phyloP scores from a whole-genome alignment of 129 eudicot species.

The Flaveria ramosissima region DNA sequence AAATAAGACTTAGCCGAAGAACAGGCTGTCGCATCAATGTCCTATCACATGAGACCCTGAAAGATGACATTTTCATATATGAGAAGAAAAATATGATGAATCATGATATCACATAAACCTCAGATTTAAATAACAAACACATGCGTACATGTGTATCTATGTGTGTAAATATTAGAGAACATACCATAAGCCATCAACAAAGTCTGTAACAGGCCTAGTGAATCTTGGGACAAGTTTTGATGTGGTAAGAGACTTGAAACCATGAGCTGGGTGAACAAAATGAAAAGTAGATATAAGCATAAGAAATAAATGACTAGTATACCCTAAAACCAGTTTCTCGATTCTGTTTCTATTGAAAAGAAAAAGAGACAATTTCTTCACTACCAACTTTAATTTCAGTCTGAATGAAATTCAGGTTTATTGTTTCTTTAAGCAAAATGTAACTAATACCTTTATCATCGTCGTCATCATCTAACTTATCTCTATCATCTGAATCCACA shows the following conservation, averaged over 20 bases:
- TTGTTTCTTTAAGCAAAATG: not conserved
- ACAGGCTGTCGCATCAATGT: constrained; percentile 94
- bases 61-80: constrained; percentile 14
- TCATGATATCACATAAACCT: not conserved
- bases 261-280: constrained; percentile 71
- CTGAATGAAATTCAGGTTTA: not conserved
- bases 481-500: constrained; percentile 51
- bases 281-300: constrained; percentile 6
- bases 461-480: constrained; percentile 75
- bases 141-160: not conserved
- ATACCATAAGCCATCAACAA: constrained; percentile 95
- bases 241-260: constrained; percentile 95
- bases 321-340: constrained; percentile 23
- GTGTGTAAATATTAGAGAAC: constrained; percentile 15
- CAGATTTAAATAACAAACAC: not conserved
- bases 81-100: not conserved
- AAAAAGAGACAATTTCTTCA: not conserved
- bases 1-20: constrained; percentile 79
- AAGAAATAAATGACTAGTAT: constrained; percentile 13
- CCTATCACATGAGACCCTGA: constrained; percentile 95
- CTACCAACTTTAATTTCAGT: constrained; percentile 10
- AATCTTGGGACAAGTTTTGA: constrained; percentile 86
- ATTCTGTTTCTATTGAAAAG: not conserved
- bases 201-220: constrained; percentile 84
- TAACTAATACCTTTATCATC: constrained; percentile 76